phyloP scores from a whole-genome alignment of 139 green algal species.

The Micractinium sp. region DNA sequence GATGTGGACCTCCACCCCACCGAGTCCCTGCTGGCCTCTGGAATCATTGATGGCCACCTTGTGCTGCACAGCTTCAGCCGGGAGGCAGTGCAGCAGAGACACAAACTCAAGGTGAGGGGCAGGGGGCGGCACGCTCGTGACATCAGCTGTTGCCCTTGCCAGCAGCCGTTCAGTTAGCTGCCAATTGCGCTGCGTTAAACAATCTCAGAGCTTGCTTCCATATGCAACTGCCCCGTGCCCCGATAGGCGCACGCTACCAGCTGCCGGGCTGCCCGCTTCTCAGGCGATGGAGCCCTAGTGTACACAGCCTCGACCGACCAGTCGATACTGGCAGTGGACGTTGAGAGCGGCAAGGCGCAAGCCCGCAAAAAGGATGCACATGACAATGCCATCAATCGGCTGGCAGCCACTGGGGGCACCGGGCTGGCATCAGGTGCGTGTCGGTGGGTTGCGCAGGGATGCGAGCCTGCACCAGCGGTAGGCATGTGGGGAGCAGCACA shows the following conservation, averaged over 20 bases:
- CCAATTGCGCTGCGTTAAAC: not conserved
- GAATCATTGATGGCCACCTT: conserved; percentile 62
- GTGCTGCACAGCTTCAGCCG: conserved; percentile 46
- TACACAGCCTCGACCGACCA: conserved; percentile 44
- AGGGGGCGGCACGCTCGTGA: no score
- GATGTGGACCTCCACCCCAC: conserved; percentile 57
- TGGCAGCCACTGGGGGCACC: conserved; percentile 48
- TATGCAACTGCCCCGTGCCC: not conserved
- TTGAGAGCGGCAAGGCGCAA: conserved; percentile 45
- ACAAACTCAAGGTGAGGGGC: conserved; percentile 12
- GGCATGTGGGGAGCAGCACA: not conserved
- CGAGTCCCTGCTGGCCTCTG: conserved; percentile 55
- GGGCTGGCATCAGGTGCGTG: conserved; percentile 32
- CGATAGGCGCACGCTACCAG: conserved; percentile 21
- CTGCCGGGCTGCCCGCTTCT: conserved; percentile 68
- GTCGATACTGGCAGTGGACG: conserved; percentile 57
- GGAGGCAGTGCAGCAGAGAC: conserved; percentile 2
- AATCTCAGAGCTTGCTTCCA: not conserved
- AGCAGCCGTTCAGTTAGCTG: not conserved
- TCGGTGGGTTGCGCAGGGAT: no score
- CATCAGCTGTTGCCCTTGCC: not conserved
- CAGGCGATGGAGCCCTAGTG: conserved; percentile 29
- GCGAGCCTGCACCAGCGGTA: no score
- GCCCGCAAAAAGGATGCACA: conserved; percentile 65
- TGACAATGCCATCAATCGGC: conserved; percentile 58